These are phyloP conservation scores for Choiromyces venosus DNA, from an alignment of 495 filamentous ascomycete species.

Conservation along the genomic window DNA sequence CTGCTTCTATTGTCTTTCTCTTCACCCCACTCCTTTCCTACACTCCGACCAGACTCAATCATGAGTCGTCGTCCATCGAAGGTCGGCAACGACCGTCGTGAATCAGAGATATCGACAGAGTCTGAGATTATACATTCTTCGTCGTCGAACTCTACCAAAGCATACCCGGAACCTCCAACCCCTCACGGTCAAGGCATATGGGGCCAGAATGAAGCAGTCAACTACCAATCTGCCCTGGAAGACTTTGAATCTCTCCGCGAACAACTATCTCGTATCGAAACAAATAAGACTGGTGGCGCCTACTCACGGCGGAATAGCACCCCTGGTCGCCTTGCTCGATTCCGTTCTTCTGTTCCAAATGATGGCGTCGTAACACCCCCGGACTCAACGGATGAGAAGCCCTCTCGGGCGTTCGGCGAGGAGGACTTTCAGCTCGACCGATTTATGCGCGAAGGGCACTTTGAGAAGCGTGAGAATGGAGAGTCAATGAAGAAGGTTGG, in stretches of 20 bases:
- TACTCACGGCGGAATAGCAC: not conserved
- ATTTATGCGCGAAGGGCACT: conserved; percentile 73
- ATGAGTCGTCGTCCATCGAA: not conserved
- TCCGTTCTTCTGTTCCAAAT: not conserved
- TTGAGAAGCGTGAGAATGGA: conserved; percentile 63
- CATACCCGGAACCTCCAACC: not conserved
- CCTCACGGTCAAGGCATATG: not conserved
- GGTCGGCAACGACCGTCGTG: not conserved
- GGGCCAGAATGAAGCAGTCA: not conserved
- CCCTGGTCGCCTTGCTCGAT: not conserved
- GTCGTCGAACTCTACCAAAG: not conserved
- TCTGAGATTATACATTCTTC: not conserved
- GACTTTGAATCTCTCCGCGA: not conserved
- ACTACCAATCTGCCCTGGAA: not conserved
- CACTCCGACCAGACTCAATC: not conserved
- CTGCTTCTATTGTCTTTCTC: not conserved
- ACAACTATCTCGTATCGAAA: not conserved
- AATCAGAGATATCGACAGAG: not conserved
- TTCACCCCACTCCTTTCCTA: not conserved
- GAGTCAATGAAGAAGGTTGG: conserved; percentile 63
- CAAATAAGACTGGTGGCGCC: not conserved
- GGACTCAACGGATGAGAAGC: not conserved
- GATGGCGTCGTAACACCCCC: not conserved
- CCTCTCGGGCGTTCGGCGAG: conserved; percentile 28
- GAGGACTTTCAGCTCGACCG: conserved; percentile 64